A percentile compares a stretch with the other conserved stretches of the same genome.
Conservation (phyloP, 257 asterid species). For the Fraxinus quadrangulata region DNA sequence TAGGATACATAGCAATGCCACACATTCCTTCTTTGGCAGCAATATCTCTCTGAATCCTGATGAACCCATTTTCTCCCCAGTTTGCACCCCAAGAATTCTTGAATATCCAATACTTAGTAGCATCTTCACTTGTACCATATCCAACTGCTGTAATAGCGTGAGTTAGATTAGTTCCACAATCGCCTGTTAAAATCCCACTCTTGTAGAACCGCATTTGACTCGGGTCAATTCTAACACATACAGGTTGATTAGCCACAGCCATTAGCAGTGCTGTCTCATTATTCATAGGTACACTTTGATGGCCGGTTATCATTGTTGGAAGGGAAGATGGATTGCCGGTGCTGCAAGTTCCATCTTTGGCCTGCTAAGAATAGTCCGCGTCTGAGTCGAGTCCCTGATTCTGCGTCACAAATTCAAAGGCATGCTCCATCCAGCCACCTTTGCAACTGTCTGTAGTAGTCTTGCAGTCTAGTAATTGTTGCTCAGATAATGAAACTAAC, state of each 20-base stretch:
- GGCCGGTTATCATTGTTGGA: constrained; percentile 23
- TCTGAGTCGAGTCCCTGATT: constrained; percentile 34
- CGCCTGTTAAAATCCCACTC: constrained; percentile 28
- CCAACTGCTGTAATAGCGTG: constrained; percentile 41
- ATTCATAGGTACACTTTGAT: neutral
- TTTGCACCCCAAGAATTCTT: constrained; percentile 26
- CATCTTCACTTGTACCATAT: constrained; percentile 17
- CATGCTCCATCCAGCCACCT: constrained; percentile 25
- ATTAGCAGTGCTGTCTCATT: constrained; percentile 24
- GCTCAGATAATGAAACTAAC: constrained; percentile 27
- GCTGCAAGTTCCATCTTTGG: constrained; percentile 20
- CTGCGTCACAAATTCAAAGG: constrained; percentile 18
- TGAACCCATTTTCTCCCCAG: constrained; percentile 17
- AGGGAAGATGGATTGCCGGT: constrained; percentile 15
- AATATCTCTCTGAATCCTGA: constrained; percentile 12
- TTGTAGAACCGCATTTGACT: constrained; percentile 18
- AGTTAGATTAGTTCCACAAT: constrained; percentile 21
- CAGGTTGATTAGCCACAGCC: constrained; percentile 34
- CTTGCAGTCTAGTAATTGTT: constrained; percentile 37
- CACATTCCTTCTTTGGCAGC: constrained; percentile 11
- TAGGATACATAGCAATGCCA: constrained; percentile 21
- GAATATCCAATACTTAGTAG: constrained; percentile 18
- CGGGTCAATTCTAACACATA: constrained; percentile 25
- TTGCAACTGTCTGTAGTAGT: constrained; percentile 24
- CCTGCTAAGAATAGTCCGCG: constrained; percentile 31